These are phyloP conservation scores for Novymonas esmeraldas DNA, from an alignment of 208 protist genomes.

Conservation along the genomic window DNA sequence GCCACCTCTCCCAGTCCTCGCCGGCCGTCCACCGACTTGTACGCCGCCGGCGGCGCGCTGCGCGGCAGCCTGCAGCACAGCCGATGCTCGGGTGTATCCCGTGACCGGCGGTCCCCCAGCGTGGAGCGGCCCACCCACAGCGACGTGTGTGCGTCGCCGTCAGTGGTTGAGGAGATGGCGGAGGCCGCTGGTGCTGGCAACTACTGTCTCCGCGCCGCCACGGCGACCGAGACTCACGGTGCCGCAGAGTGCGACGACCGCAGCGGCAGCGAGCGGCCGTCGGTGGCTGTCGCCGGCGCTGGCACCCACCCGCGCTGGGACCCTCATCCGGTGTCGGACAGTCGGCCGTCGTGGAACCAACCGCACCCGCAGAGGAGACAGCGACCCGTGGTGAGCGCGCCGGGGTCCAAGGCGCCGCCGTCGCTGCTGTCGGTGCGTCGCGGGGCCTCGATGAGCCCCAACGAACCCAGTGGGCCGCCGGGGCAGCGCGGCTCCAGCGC, in stretches of 20 bases:
- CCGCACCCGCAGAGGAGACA: slow-evolving; percentile 44
- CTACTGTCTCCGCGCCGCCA: slow-evolving; percentile 7
- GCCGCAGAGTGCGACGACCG: slow-evolving; percentile 1
- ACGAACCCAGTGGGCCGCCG: not conserved
- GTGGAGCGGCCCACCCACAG: slow-evolving; percentile 11
- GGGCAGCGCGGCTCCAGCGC: slow-evolving; percentile 3
- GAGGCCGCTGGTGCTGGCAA: not conserved
- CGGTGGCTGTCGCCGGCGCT: not conserved
- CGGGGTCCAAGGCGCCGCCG: slow-evolving; percentile 23
- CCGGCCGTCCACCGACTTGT: slow-evolving; percentile 30
- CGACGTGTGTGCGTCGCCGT: not conserved
- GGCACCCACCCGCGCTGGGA: slow-evolving; percentile 31
- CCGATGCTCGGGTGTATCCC: slow-evolving; percentile 40
- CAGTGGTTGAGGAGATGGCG: not conserved
- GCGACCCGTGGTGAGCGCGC: slow-evolving; percentile 58
- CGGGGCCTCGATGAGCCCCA: slow-evolving; percentile 20
- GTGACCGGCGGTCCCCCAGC: slow-evolving; percentile 29
- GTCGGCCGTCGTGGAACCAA: slow-evolving; percentile 74
- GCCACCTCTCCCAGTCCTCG: slow-evolving; percentile 38
- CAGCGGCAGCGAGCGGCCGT: slow-evolving; percentile 7
- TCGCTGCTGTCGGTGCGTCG: slow-evolving; percentile 18
- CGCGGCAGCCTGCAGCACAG: slow-evolving; percentile 41
- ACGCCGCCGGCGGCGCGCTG: slow-evolving; percentile 30
- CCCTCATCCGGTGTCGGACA: slow-evolving; percentile 18
- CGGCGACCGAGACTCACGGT: not conserved